phyloP scores from a whole-genome alignment of 2,329 filamentous ascomycete species.

The Pseudophaeomoniella oleicola region DNA sequence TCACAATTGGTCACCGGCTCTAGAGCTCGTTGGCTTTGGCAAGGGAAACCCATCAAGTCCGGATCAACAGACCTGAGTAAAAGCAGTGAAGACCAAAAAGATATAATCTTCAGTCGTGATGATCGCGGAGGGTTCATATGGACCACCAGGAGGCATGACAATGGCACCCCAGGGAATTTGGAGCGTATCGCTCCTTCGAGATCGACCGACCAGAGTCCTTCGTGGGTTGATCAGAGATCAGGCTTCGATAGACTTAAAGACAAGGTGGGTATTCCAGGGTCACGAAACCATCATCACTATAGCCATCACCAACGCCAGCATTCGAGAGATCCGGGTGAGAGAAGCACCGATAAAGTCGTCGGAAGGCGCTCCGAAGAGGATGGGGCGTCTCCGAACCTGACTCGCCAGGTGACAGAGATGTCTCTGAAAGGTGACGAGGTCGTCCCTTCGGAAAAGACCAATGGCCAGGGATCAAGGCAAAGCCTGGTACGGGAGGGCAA shows the following conservation, averaged over 20 bases:
- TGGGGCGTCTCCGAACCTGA: neutral
- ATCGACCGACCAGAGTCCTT: neutral
- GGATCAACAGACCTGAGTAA: slow-evolving; percentile 14
- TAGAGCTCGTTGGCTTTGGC: slow-evolving; percentile 85
- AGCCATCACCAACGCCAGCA: neutral
- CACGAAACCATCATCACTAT: slow-evolving; percentile 23
- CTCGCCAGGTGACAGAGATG: neutral
- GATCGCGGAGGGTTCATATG: slow-evolving; percentile 31
- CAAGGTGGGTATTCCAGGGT: slow-evolving; percentile 46
- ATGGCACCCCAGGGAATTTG: slow-evolving; percentile 16
- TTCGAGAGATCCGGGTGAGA: neutral
- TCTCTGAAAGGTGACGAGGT: neutral
- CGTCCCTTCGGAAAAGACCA: neutral
- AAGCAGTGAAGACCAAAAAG: slow-evolving; percentile 16
- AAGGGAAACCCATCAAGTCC: slow-evolving; percentile 67
- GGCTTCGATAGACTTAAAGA: slow-evolving; percentile 78
- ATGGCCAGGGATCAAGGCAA: neutral
- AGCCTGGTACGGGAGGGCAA: neutral
- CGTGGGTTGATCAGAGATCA: slow-evolving; percentile 29
- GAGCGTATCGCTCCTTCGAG: neutral
- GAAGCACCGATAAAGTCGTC: neutral
- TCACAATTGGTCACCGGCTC: slow-evolving; percentile 65
- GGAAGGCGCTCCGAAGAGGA: neutral
- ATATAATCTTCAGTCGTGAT: slow-evolving; percentile 27
- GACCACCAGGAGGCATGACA: slow-evolving; percentile 24